Conservation (phyloP, 108 stramenopile species). For the Cyclotella atomus region DNA sequence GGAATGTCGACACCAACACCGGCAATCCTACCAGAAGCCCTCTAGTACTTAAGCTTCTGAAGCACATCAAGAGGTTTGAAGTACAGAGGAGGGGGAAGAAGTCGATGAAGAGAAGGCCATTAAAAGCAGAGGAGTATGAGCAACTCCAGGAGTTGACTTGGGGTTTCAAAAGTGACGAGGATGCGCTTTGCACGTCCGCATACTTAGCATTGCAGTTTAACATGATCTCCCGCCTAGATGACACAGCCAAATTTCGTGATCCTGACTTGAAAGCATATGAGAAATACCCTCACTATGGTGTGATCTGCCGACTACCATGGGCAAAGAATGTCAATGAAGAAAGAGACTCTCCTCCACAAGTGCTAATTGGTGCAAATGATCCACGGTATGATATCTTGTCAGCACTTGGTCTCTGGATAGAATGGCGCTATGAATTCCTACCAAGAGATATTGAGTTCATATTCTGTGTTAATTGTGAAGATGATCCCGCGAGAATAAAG, state of each 20-base stretch:
- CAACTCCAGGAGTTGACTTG: background rate
- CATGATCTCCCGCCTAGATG: background rate
- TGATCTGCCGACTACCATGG: background rate
- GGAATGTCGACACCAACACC: background rate
- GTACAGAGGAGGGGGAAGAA: background rate
- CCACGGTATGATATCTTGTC: background rate
- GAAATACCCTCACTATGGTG: background rate
- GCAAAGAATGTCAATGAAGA: conserved; percentile 1
- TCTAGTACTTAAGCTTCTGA: background rate
- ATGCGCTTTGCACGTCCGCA: background rate
- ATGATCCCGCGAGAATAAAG: conserved; percentile 12
- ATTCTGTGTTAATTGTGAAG: conserved; percentile 1
- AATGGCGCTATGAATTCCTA: background rate
- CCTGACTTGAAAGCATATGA: background rate
- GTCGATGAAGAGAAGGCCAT: background rate
- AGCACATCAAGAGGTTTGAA: background rate
- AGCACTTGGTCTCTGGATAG: background rate
- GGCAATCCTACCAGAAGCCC: background rate
- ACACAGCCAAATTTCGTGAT: background rate
- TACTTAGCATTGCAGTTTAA: background rate
- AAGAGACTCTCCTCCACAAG: background rate
- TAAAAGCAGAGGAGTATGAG: background rate
- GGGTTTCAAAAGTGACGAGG: background rate
- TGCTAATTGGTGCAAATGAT: background rate
- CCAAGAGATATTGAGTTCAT: conserved; percentile 10